Evolutionary conservation across 2,329 filamentous ascomycete genomes (phyloP).

Genomic region (Aureobasidium zeae): DNA sequence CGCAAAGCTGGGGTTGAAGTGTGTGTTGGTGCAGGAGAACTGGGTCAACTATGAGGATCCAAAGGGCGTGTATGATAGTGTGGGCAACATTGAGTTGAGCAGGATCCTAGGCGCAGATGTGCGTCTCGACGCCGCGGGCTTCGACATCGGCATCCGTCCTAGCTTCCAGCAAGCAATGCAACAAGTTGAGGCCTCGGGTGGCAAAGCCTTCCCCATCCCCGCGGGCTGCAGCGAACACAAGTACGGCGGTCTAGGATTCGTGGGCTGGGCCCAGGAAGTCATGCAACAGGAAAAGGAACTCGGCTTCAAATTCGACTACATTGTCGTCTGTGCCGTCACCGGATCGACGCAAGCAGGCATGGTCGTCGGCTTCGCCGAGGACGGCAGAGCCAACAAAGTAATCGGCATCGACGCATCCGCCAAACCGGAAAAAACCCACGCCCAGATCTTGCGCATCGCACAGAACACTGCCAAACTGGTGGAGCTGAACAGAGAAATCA

Average conservation of each 20-base stretch:
- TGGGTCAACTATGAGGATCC: constrained; percentile 21
- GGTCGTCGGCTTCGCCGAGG: constrained; percentile 58
- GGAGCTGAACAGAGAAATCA: constrained; percentile 53
- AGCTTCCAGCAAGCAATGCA: constrained; percentile 45
- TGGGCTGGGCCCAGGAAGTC: constrained; percentile 62
- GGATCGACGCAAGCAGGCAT: constrained; percentile 64
- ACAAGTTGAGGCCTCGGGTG: constrained; percentile 45
- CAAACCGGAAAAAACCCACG: constrained; percentile 51
- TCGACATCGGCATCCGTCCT: constrained; percentile 57
- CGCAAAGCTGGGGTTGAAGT: constrained; percentile 26
- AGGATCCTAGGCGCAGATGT: constrained; percentile 39
- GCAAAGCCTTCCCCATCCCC: constrained; percentile 62
- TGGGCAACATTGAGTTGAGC: constrained; percentile 21
- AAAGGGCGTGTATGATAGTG: constrained; percentile 7
- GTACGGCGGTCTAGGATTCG: constrained; percentile 60
- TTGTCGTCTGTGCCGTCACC: constrained; percentile 58
- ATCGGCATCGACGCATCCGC: constrained; percentile 60
- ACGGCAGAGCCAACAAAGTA: constrained; percentile 42
- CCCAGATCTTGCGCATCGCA: constrained; percentile 59
- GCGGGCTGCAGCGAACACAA: constrained; percentile 63
- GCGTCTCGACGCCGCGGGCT: constrained; percentile 49
- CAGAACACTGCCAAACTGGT: constrained; percentile 54
- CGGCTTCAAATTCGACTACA: constrained; percentile 56
- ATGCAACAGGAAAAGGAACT: constrained; percentile 51
- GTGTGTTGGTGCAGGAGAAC: constrained; percentile 26